Percentiles rank a stretch among this genome's conserved stretches.
phyloP scores from a whole-genome alignment of 805 yeast genomes.

The Kazachstania viticola region DNA sequence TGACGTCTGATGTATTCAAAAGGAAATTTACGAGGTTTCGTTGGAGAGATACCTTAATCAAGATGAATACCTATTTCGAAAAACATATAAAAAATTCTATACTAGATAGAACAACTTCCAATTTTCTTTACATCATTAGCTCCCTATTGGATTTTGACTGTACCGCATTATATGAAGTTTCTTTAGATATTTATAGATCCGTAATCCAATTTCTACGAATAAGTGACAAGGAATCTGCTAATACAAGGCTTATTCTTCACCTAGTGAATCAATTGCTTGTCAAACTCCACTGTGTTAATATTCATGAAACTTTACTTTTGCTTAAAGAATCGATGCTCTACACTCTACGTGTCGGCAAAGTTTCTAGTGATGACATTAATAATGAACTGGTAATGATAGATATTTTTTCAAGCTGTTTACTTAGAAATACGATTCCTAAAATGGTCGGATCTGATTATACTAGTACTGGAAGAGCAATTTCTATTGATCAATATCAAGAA shows the following conservation, averaged over 20 bases:
- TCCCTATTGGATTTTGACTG: slow-evolving; percentile 18
- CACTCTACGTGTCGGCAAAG: slow-evolving; percentile 26
- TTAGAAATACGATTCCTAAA: slow-evolving; percentile 20
- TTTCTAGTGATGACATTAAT: slow-evolving; percentile 33
- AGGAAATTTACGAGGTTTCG: slow-evolving; percentile 16
- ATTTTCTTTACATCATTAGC: slow-evolving; percentile 18
- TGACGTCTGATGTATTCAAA: slow-evolving; percentile 13
- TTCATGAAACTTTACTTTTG: slow-evolving; percentile 28
- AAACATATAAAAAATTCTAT: slow-evolving; percentile 6
- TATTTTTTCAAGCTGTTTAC: slow-evolving; percentile 33
- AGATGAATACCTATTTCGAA: slow-evolving; percentile 6
- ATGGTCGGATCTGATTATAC: slow-evolving; percentile 10
- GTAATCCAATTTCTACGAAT: slow-evolving; percentile 13
- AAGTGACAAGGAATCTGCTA: slow-evolving; percentile 18
- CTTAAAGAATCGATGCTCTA: slow-evolving; percentile 30
- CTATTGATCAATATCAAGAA: slow-evolving; percentile 5
- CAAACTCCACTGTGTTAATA: slow-evolving; percentile 31
- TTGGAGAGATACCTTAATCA: slow-evolving; percentile 15
- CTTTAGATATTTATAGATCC: slow-evolving; percentile 10
- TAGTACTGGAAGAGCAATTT: background rate
- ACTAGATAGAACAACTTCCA: slow-evolving; percentile 19
- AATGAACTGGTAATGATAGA: slow-evolving; percentile 36
- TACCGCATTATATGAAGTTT: slow-evolving; percentile 12
- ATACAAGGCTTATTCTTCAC: slow-evolving; percentile 28
- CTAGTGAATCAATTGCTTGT: slow-evolving; percentile 37